phyloP scores from a whole-genome alignment of 345 rosid genomes.

The Syzygium aromaticum region DNA sequence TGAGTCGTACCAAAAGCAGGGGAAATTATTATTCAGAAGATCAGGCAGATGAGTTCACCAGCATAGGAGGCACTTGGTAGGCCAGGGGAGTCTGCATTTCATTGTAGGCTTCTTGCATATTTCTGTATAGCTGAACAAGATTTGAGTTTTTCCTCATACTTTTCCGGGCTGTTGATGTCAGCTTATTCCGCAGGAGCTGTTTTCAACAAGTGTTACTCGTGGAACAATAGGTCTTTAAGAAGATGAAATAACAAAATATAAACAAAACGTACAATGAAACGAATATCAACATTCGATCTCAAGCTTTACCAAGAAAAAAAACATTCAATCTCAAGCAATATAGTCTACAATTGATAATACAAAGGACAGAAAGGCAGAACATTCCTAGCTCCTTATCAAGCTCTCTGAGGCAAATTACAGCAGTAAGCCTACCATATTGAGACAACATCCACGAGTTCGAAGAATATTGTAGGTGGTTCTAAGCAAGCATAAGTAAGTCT shows the following conservation, averaged over 20 bases:
- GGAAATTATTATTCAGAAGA: constrained; percentile 1
- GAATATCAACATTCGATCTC: neutral
- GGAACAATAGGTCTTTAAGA: neutral
- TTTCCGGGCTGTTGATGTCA: constrained; percentile 49
- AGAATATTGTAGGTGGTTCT: neutral
- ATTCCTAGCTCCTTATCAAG: neutral
- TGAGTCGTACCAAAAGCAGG: neutral
- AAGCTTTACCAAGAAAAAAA: no score
- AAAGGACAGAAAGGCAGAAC: neutral
- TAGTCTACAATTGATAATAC: neutral
- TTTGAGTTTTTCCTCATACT: constrained; percentile 43
- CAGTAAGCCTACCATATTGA: neutral
- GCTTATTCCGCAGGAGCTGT: constrained; percentile 62
- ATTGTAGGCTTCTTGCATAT: constrained; percentile 55
- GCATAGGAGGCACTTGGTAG: constrained; percentile 41
- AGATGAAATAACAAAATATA: neutral
- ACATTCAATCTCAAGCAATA: neutral
- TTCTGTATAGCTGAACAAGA: constrained; percentile 48
- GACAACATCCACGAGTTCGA: neutral
- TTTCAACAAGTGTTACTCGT: neutral
- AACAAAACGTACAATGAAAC: neutral
- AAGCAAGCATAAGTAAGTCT: neutral
- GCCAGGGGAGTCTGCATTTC: constrained; percentile 66
- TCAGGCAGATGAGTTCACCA: constrained; percentile 21
- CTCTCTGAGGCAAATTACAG: neutral